These are phyloP conservation scores for Erodium maritimum DNA, from an alignment of 345 rosid genomes.

Conservation along the genomic window DNA sequence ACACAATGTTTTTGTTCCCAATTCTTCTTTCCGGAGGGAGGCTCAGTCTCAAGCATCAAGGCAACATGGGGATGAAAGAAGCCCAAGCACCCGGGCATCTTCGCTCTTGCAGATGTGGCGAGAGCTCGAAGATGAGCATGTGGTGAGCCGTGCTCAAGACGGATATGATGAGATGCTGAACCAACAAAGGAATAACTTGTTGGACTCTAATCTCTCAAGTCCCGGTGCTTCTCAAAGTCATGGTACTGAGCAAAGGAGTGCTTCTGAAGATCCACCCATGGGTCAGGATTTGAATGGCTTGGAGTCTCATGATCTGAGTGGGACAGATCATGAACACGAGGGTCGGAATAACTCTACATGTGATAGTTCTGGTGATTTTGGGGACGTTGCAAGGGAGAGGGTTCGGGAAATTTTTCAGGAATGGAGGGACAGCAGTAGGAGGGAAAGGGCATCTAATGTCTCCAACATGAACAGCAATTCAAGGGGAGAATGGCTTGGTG, in stretches of 20 bases:
- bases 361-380: conserved; percentile 46
- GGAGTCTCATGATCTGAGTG: conserved; percentile 42
- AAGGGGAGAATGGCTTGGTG: conserved; percentile 74
- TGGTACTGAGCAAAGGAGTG: conserved; percentile 24
- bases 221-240: conserved; percentile 28
- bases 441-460: conserved; percentile 35
- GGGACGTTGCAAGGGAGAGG: conserved; percentile 75
- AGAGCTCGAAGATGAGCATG: conserved; percentile 83
- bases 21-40: conserved; percentile 61
- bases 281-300: conserved; percentile 43
- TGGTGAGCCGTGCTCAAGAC: conserved; percentile 47
- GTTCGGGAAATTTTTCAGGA: conserved; percentile 76
- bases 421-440: conserved; percentile 63
- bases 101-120: conserved; percentile 75
- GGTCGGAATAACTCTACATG: conserved; percentile 23
- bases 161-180: conserved; percentile 36
- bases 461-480: conserved; percentile 32
- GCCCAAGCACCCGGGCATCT: conserved; percentile 59
- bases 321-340: conserved; percentile 39
- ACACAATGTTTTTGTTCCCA: conserved; percentile 62
- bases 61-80: conserved; percentile 42
- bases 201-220: conserved; percentile 24
- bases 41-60: conserved; percentile 46
- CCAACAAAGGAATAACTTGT: conserved; percentile 30
- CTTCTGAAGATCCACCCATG: conserved; percentile 28